phyloP scores from a whole-genome alignment of 2,329 filamentous ascomycete genomes.

The Diaporthe capsici region DNA sequence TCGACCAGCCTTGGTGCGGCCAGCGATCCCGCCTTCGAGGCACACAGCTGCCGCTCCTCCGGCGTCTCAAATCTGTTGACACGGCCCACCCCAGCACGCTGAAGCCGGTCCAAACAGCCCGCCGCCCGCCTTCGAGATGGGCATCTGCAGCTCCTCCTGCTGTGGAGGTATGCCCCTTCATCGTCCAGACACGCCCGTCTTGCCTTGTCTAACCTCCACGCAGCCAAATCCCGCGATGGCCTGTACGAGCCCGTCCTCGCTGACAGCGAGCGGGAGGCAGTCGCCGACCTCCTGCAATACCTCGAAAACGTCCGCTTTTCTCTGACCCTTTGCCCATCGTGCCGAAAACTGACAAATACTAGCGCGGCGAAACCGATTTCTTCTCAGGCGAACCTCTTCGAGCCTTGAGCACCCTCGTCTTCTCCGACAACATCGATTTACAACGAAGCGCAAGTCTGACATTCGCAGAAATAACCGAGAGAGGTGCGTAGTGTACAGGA shows the following conservation, averaged over 20 bases:
- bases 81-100: conserved; percentile 35
- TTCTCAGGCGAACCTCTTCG: conserved; percentile 95
- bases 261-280: conserved; percentile 96
- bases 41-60: conserved; percentile 37
- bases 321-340: not conserved
- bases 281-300: conserved; percentile 94
- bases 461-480: conserved; percentile 98
- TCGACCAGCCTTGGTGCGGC: conserved; percentile 14
- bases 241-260: conserved; percentile 90
- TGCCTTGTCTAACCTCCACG: conserved; percentile 43
- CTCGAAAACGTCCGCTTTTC: conserved; percentile 86
- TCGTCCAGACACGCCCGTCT: conserved; percentile 31
- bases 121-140: conserved; percentile 63
- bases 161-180: conserved; percentile 63
- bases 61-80: conserved; percentile 29
- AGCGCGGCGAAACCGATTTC: conserved; percentile 98
- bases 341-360: conserved; percentile 51
- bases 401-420: conserved; percentile 94
- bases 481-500: conserved; percentile 74
- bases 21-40: conserved; percentile 37
- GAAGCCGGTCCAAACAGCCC: conserved; percentile 37
- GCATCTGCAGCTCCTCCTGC: conserved; percentile 73
- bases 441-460: conserved; percentile 98
- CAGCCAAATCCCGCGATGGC: conserved; percentile 83
- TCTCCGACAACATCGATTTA: conserved; percentile 98